phyloP scores from a whole-genome alignment of 2,329 filamentous ascomycete species.

The Trichoderma brevicompactum region DNA sequence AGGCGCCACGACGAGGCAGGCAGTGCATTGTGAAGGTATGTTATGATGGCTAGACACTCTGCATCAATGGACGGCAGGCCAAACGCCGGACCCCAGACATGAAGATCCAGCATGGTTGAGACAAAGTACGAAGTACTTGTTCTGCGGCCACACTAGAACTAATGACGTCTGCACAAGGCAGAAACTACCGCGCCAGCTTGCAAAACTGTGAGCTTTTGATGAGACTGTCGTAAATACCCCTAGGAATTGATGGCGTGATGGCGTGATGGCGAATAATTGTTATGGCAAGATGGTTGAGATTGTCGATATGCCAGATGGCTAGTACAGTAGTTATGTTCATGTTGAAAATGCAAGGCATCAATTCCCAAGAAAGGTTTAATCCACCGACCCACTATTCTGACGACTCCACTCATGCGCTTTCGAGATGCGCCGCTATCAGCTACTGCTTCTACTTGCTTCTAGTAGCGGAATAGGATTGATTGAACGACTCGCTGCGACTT shows the following conservation, averaged over 20 bases:
- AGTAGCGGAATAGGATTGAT: too few species aligned
- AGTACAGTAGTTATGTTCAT: neutral
- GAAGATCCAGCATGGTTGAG: conserved; percentile 62
- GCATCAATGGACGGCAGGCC: conserved; percentile 87
- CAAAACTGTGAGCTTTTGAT: neutral
- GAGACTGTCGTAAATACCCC: neutral
- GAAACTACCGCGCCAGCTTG: neutral
- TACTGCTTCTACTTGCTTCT: neutral
- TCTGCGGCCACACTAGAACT: neutral
- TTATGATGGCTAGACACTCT: conserved; percentile 83
- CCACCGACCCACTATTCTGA: conserved; percentile 7
- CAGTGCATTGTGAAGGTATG: conserved; percentile 71
- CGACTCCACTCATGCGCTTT: neutral
- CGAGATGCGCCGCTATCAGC: neutral
- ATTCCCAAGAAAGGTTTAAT: conserved; percentile 3
- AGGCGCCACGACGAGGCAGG: conserved; percentile 67
- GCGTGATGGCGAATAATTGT: too few species aligned
- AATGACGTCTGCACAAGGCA: neutral
- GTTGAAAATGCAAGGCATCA: conserved; percentile 7
- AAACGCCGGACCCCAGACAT: conserved; percentile 90
- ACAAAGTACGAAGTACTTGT: conserved; percentile 28
- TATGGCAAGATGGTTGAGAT: neutral
- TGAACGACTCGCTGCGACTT: too few species aligned
- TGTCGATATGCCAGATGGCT: neutral
- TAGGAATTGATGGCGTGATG: neutral